Base-by-base conservation (phyloP, 2,329 filamentous ascomycete species). In the Myriosclerotinia duriaeana region DNA sequence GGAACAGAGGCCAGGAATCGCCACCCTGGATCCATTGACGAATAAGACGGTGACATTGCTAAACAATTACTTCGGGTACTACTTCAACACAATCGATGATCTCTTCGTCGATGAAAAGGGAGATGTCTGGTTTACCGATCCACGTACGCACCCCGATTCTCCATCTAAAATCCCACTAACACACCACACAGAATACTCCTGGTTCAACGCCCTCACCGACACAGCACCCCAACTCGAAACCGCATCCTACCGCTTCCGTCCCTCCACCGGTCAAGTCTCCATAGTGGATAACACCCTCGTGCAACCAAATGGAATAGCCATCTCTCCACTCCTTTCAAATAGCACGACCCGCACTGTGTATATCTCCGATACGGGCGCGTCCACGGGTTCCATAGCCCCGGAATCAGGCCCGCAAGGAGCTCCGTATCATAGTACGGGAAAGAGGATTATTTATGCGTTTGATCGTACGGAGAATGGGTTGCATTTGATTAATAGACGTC, bases 21-120 rank as follows among this genome's bases (percentile, higher is more conserved):
- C n/a, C 17, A 50, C 46, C 11, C 46, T 50, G 4, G 46, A 50
- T 50, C 46, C 46, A 3, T 50, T 50, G 4, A 50, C 46, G 11
- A 50, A 50, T 7, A 50, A 50, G n/a, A 50, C 46, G 1, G 46
- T 22, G n/a, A 50, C 46, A 9, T 50, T 50, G n/a, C 11, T 50
- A 12, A 50, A 50, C 46, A 50, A 50, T 20, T 50, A 50, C 20
- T 50, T 22, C 20, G 46, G 46, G 11, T 50, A 50, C 46, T 50
- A 50, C 46, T 50, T 50, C n/a, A 50, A 50, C 46, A 50, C 46
- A n/a, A 22, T 50, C 8, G 46, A 50, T 7, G 46, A 50, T 22
- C 46, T 50, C 46, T 50, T 50, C n/a, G 46, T 50, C n/a, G 46
- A 50, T 20, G 46, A 50, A 50, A 50, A n/a, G 22, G 46, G 46